Evolutionary conservation across 73 alveolate genomes (phyloP).

Genomic region (Symbiodinium pilosum): DNA sequence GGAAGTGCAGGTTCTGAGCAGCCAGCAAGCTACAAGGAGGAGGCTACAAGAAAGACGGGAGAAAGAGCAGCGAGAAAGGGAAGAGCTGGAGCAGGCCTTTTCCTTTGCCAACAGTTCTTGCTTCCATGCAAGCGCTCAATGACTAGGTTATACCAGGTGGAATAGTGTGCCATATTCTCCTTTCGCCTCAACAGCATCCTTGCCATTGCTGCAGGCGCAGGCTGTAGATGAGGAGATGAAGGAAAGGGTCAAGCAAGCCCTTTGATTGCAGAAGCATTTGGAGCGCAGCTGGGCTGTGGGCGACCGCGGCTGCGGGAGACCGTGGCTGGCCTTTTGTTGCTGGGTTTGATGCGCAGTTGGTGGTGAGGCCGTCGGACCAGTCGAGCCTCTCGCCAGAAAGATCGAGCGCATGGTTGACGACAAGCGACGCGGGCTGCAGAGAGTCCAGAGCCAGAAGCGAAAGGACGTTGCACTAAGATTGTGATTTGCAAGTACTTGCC

Average conservation of each 20-base stretch:
- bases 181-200: too few species aligned
- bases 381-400: slow-evolving; percentile 65
- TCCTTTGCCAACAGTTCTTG: too few species aligned
- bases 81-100: slow-evolving; percentile 83
- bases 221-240: slow-evolving; percentile 45
- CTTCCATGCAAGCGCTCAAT: too few species aligned
- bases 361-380: slow-evolving; percentile 53
- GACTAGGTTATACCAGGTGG: too few species aligned
- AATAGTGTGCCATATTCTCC: too few species aligned
- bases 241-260: slow-evolving; percentile 74
- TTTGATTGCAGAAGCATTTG: not conserved
- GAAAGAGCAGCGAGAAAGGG: slow-evolving; percentile 44
- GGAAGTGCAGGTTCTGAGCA: slow-evolving; percentile 38
- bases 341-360: not conserved
- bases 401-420: slow-evolving; percentile 77
- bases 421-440: slow-evolving; percentile 83
- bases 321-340: not conserved
- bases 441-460: slow-evolving; percentile 51
- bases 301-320: too few species aligned
- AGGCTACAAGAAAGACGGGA: slow-evolving; percentile 58
- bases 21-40: slow-evolving; percentile 44
- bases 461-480: slow-evolving; percentile 21
- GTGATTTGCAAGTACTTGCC: too few species aligned
- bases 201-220: slow-evolving; percentile 17
- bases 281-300: too few species aligned